Percentiles rank a stretch among this genome's conserved stretches.
phyloP scores from a whole-genome alignment of 345 rosid species.

The Boechera divaricarpa region DNA sequence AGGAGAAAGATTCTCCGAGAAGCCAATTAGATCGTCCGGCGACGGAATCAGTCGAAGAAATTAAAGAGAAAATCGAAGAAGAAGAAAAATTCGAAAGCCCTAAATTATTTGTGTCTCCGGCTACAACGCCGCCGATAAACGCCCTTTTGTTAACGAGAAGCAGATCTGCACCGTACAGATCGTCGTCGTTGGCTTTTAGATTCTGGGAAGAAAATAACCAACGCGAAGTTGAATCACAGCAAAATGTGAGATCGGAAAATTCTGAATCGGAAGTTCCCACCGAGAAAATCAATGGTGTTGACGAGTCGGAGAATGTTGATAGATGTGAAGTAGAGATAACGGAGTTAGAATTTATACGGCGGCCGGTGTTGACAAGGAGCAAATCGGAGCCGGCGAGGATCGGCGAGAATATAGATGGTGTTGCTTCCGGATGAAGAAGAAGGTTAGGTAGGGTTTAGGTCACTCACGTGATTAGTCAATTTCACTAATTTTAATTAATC shows the following conservation, averaged over 20 bases:
- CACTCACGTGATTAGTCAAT: constrained; percentile 40
- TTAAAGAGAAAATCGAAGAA: constrained; percentile 35
- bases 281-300: constrained; percentile 1
- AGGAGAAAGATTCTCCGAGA: constrained; percentile 41
- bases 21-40: constrained; percentile 44
- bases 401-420: constrained; percentile 54
- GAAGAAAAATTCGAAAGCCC: constrained; percentile 30
- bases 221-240: constrained; percentile 47
- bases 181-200: constrained; percentile 75
- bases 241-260: constrained; percentile 40
- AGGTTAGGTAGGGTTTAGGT: constrained; percentile 59
- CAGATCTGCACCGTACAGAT: constrained; percentile 87
- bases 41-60: constrained; percentile 35
- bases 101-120: constrained; percentile 47
- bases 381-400: constrained; percentile 91
- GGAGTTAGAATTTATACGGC: constrained; percentile 28
- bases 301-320: constrained; percentile 37
- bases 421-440: constrained; percentile 55
- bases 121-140: constrained; percentile 68
- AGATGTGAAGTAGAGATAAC: constrained; percentile 40
- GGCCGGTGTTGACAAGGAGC: constrained; percentile 64
- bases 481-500: constrained; percentile 37
- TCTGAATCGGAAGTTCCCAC: not conserved
- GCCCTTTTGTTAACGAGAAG: constrained; percentile 74
- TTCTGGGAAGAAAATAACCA: constrained; percentile 78